Evolutionary conservation across 495 filamentous ascomycete genomes (phyloP), one percentile per base, ranked within the genome.

Genomic region (Trichoderma orchidacearum): DNA sequence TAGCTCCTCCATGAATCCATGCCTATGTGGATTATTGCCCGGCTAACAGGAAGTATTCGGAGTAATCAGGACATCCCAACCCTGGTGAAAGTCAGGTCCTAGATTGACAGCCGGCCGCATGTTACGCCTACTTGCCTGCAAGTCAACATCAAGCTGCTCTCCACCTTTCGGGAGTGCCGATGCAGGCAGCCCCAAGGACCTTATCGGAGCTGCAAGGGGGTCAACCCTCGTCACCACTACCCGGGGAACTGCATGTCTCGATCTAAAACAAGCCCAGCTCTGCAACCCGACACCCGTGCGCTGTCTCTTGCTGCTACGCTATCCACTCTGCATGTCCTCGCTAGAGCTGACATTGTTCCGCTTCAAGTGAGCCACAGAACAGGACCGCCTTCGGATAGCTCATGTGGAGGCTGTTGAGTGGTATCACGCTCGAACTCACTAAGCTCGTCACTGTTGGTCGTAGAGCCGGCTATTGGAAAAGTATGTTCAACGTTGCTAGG

Each of bases 191-290:
- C 27, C 36, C 21, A 48, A 25, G 41, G 41, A 23, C 41, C 41
- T 48, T 48, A 48, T 48, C 41, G 41, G 21, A 0, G 41, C 41
- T 48, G 41, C 41, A 25, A 48, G 41, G 41, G 41, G n/a, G n/a
- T n/a, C 38, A 6, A 18, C 21, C 41, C 41, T 13, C 21, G 41
- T 48, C 41, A 13, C 23, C 41, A 27, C 41, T 23, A 13, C 18
- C 41, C 41, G 38, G 53, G 59, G 57, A 64, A 62, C 59, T 55
- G 60, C 58, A 60, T 30, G 58, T 60, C 53, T 11, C 57, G 5
- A 30, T 54, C 32, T 41, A 58, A 57, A 51, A 54, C 34, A 55
- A 54, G 52, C 48, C 60, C 51, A 55, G 57, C 53, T 45, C 30
- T 45, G 55, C 54, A 59, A 59, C 56, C 45, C 29, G 60, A 51